phyloP scores from a whole-genome alignment of 75 land plant genomes.

The Cryptomeria japonica region DNA sequence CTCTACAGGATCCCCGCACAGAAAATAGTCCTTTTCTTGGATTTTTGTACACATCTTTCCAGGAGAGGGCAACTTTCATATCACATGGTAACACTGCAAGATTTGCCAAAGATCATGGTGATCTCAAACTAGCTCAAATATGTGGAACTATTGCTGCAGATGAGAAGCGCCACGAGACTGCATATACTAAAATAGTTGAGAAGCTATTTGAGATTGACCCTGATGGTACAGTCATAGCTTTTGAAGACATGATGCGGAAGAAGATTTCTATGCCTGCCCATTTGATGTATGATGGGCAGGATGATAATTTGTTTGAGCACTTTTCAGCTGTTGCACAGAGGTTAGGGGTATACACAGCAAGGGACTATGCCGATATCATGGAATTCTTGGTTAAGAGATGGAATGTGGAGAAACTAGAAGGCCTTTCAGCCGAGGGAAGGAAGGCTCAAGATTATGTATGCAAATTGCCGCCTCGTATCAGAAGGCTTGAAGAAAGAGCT shows the following conservation, averaged over 20 bases:
- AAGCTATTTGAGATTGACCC: conserved; percentile 71
- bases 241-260: conserved; percentile 66
- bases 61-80: conserved; percentile 55
- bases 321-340: too few relatives aligned
- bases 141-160: too few relatives aligned
- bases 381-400: conserved; percentile 45
- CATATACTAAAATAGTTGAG: conserved; percentile 26
- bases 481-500: conserved; percentile 52
- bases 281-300: too few relatives aligned
- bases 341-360: too few relatives aligned
- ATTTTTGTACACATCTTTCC: conserved; percentile 59
- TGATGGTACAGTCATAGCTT: conserved; percentile 47
- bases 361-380: too few relatives aligned
- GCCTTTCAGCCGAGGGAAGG: conserved; percentile 37
- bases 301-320: too few relatives aligned
- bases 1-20: conserved; percentile 42
- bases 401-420: conserved; percentile 46
- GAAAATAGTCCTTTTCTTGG: conserved; percentile 64
- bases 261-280: too few relatives aligned
- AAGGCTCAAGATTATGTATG: conserved; percentile 40
- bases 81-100: conserved; percentile 76
- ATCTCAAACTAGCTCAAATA: too few relatives aligned
- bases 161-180: too few relatives aligned
- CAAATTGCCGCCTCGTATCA: conserved; percentile 37
- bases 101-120: conserved; percentile 37